Evolutionary conservation across 1,139 yeast species (phyloP), one percentile per base, ranked within the genome.

Genomic region (Yamadazyma friedrichii): DNA sequence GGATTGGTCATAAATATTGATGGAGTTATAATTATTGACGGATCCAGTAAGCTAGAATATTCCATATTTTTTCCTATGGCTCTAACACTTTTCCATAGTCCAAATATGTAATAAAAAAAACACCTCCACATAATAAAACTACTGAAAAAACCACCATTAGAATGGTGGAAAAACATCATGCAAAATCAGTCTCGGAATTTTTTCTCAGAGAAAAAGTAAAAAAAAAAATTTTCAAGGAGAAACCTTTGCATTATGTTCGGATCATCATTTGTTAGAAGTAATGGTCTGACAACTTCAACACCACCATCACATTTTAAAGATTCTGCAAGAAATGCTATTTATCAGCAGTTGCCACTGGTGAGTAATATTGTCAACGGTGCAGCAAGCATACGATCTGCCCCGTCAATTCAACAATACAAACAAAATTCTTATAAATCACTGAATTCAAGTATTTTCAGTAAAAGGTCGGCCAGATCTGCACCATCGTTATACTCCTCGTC

Each of bases 301-400:
- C 46, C 55, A 10, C 77, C 78, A 9, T 53, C 67, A 9, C 71
- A 67, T 31, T 71, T 72, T 54, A 67, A 67, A 43, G 77, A 72
- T 39, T 60, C 62, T 39, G 78, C 78, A 35, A 63, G 78, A 57
- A 67, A 61, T 51, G 76, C 74, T 48, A 70, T 72, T 48, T 72
- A 69, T 49, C 74, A 66, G 47, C 76, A 70, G 48, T 59, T 72
- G 33, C 74, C 73, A 6, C 62, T 59, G 38, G 52, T 55, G 9
- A 54, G 61, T 11, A 26, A 16, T 16, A 69, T 69, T 4, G 50
- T 62, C n/a, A 27, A 44, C 35, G 45, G 46, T 5, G 38, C 40
- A 9, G 15, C 33, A 8, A 39, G 51, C 24, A 49, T 54, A 42
- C 55, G 57, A 48, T 54, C 57, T 13, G 55, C 57, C 5, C 54